These are phyloP conservation scores for Neoscytalidium dimidiatum DNA, from an alignment of 2,329 filamentous ascomycete species.

Conservation along the genomic window DNA sequence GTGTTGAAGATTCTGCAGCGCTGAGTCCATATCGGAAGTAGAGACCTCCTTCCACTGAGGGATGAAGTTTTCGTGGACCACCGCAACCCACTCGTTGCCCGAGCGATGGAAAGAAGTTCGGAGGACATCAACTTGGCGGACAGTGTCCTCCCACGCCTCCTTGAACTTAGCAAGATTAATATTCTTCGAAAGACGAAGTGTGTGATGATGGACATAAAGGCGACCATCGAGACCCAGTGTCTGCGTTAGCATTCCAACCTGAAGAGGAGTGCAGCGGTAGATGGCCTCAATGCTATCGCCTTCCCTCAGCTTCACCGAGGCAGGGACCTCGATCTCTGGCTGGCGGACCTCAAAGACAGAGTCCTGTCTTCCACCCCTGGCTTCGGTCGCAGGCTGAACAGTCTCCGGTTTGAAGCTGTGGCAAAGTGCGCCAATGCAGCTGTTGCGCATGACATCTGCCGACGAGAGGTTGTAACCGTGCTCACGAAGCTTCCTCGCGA, in stretches of 20 bases:
- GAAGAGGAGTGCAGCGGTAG: slow-evolving; percentile 45
- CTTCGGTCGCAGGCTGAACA: not conserved
- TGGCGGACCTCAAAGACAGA: slow-evolving; percentile 3
- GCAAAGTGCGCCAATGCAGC: slow-evolving; percentile 29
- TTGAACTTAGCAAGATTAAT: slow-evolving; percentile 36
- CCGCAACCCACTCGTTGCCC: slow-evolving; percentile 28
- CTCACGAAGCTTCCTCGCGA: slow-evolving; percentile 34
- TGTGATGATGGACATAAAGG: slow-evolving; percentile 42
- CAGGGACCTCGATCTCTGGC: not conserved
- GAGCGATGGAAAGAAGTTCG: slow-evolving; percentile 54
- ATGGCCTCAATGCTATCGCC: slow-evolving; percentile 38
- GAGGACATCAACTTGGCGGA: slow-evolving; percentile 36
- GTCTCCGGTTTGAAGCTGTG: slow-evolving; percentile 13
- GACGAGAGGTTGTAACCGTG: slow-evolving; percentile 32
- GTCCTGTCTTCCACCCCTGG: not conserved
- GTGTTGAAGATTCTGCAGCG: slow-evolving; percentile 60
- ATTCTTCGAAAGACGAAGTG: slow-evolving; percentile 33
- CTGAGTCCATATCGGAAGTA: slow-evolving; percentile 33
- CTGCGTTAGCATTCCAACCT: slow-evolving; percentile 53
- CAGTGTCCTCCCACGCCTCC: slow-evolving; percentile 39
- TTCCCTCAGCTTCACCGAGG: slow-evolving; percentile 20
- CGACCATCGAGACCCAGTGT: slow-evolving; percentile 76
- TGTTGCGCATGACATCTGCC: slow-evolving; percentile 37
- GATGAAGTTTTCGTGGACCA: slow-evolving; percentile 52
- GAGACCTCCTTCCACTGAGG: slow-evolving; percentile 42